These are phyloP conservation scores for Phragmites australis DNA, from an alignment of 176 grass and related monocot genomes.

Conservation along the genomic window DNA sequence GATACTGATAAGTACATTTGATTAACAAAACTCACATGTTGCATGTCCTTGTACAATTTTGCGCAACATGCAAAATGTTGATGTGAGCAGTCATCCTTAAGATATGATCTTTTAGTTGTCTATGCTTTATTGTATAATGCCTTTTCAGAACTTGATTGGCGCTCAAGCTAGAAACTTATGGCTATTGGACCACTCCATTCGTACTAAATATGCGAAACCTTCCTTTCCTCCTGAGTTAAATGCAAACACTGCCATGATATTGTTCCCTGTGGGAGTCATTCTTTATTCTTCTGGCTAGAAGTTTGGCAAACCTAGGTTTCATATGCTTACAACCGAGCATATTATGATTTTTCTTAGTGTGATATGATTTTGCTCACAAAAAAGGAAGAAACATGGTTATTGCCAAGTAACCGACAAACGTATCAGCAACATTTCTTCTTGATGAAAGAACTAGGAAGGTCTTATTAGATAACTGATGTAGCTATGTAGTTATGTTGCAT, in stretches of 20 bases:
- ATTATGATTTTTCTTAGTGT: no score
- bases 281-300: constrained; percentile 6
- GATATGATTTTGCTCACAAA: not conserved
- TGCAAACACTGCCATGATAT: constrained; percentile 7
- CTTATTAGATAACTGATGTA: constrained; percentile 6
- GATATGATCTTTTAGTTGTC: constrained; percentile 13
- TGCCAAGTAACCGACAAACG: constrained; percentile 9
- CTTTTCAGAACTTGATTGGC: not conserved
- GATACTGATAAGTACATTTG: constrained; percentile 1
- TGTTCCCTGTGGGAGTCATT: constrained; percentile 15
- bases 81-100: not conserved
- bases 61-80: not conserved
- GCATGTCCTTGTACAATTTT: not conserved
- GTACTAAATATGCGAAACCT: not conserved
- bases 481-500: not conserved
- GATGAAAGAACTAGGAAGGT: constrained; percentile 2
- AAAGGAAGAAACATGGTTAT: not conserved
- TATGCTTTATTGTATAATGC: constrained; percentile 4
- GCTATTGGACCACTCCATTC: not conserved
- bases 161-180: not conserved
- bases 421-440: constrained; percentile 11
- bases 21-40: not conserved
- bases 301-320: not conserved
- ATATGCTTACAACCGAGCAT: not conserved
- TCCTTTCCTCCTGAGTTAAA: constrained; percentile 1